Evolutionary conservation across 306 rosid genomes (phyloP).

Genomic region (Cucurbita moschata): DNA sequence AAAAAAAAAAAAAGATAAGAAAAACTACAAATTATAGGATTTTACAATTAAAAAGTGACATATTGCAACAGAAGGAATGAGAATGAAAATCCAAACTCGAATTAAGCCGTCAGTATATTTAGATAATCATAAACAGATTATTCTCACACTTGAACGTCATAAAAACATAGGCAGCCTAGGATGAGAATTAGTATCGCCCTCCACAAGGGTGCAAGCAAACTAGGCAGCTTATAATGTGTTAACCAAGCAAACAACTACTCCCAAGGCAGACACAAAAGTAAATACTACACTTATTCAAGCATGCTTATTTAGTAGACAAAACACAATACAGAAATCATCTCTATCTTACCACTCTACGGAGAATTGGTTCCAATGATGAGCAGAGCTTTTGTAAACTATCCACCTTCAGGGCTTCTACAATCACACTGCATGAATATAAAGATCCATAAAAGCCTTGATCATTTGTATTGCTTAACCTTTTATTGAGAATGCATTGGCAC

Average conservation of each 20-base stretch:
- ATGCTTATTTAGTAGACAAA: neutral
- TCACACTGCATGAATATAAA: constrained; percentile 39
- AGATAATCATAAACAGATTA: neutral
- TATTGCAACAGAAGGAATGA: neutral
- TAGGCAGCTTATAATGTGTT: neutral
- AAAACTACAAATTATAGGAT: neutral
- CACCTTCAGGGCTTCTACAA: constrained; percentile 71
- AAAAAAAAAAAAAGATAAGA: neutral
- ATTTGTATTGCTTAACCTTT: neutral
- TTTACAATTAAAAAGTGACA: neutral
- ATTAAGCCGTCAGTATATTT: neutral
- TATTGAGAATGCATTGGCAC: neutral
- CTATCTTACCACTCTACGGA: constrained; percentile 64
- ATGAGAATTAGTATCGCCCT: neutral
- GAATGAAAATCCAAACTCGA: neutral
- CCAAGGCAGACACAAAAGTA: neutral
- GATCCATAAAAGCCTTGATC: neutral
- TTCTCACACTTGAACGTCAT: neutral
- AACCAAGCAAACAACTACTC: neutral
- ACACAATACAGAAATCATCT: neutral
- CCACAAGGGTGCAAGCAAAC: neutral
- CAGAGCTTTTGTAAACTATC: constrained; percentile 75
- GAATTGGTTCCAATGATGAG: constrained; percentile 70
- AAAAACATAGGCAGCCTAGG: neutral
- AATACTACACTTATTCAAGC: neutral